Evolutionary conservation across 176 grass and related monocot genomes (phyloP).

Genomic region (Oryza meridionalis): DNA sequence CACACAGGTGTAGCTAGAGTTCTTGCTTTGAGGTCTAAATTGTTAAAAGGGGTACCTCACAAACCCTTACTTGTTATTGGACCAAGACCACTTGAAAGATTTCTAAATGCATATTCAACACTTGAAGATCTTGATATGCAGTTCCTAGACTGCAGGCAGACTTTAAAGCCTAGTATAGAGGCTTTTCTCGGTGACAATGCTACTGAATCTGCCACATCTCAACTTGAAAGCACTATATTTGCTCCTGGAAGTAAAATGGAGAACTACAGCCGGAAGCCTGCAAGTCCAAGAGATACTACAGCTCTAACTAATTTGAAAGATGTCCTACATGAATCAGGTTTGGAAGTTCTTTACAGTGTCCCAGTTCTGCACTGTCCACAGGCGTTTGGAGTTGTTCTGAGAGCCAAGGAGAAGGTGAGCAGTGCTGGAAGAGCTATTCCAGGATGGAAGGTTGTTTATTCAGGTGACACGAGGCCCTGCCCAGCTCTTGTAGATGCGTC

Average conservation of each 20-base stretch:
- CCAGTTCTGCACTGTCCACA: slow-evolving; percentile 86
- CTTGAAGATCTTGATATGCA: slow-evolving; percentile 97
- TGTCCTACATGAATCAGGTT: slow-evolving; percentile 56
- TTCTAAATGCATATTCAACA: slow-evolving; percentile 86
- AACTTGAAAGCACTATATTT: slow-evolving; percentile 64
- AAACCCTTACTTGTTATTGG: slow-evolving; percentile 89
- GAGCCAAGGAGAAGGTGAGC: slow-evolving; percentile 49
- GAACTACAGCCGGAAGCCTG: slow-evolving; percentile 72
- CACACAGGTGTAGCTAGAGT: slow-evolving; percentile 88
- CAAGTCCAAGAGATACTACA: slow-evolving; percentile 56
- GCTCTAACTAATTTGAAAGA: slow-evolving; percentile 68
- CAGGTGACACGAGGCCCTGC: slow-evolving; percentile 87
- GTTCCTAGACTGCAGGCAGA: slow-evolving; percentile 94
- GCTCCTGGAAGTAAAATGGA: slow-evolving; percentile 84
- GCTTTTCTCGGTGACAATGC: slow-evolving; percentile 39
- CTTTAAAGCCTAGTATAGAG: slow-evolving; percentile 60
- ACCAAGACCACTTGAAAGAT: slow-evolving; percentile 87
- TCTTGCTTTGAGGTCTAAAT: slow-evolving; percentile 74
- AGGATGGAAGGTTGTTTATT: slow-evolving; percentile 97
- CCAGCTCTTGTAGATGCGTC: slow-evolving; percentile 81
- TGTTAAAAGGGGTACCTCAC: slow-evolving; percentile 61
- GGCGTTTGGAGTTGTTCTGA: slow-evolving; percentile 88
- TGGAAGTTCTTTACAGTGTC: slow-evolving; percentile 86
- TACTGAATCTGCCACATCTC: slow-evolving; percentile 29
- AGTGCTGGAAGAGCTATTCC: slow-evolving; percentile 56